Evolutionary conservation across 2,329 filamentous ascomycete species (phyloP), one percentile per base, ranked within the genome.

Genomic region (Colletotrichum agaves): DNA sequence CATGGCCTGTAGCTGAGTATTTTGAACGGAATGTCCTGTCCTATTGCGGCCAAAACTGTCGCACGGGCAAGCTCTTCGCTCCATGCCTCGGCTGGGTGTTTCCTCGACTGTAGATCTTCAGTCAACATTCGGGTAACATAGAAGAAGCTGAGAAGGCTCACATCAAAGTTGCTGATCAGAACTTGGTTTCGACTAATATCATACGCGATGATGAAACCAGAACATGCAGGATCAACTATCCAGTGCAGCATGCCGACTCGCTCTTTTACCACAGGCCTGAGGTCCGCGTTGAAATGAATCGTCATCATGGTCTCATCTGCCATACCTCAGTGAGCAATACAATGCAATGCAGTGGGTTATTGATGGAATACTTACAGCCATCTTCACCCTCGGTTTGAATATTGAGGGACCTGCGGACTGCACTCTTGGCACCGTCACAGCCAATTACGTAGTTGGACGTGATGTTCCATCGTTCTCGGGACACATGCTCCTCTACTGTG

Each of bases 291-390:
- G 69, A 83, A 78, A 46, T 83, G 80, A 13, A 83, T 82, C 0
- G 80, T 82, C 81, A 83, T 82, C 80, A 82, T 82, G 0, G 79
- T 81, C 61, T 81, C 79, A 41, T 79, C 78, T 80, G 15, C 21
- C 10, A 50, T 6, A 7, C 23, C 4, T 8, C n/a, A n/a, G 47
- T 50, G 7, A 5, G 2, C 11, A 12, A 17, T 10, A 31, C 21
- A 4, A 31, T 33, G 15, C 6, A 7, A 31, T 5, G 15, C n/a
- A 53, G 3, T 19, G 12, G n/a, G 31, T n/a, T 8, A n/a, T 10
- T 3, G 1, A 17, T n/a, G 17, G 3, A 15, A 21, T 1, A 72
- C 76, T 73, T 69, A 78, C 80, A 80, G 31, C 78, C 77, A 53
- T 81, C 78, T 66, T 82, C 80, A 41, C 80, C 81, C n/a, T 82